Base-by-base conservation (phyloP, 192 early-diverging fungal species). In the Dissophora globulifera region DNA sequence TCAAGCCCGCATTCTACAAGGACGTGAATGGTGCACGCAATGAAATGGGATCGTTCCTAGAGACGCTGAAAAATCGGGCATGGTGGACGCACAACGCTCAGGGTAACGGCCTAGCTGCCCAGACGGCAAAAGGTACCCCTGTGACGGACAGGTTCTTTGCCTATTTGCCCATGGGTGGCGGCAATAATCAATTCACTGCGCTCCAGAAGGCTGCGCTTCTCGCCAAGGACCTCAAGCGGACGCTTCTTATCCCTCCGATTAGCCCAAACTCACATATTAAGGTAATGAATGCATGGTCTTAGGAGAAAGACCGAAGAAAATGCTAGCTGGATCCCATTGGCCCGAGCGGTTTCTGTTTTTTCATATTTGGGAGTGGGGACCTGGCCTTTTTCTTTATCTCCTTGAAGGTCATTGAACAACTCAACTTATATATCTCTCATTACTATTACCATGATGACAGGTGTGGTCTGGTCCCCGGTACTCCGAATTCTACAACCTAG, bases 181-280 rank as follows among this genome's bases (percentile, higher is more conserved):
- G 72, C 3, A 76, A 76, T 52, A 76, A 76, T 47, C 72, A 76
- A 47, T 76, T 76, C 38, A 62, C 72, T 1, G 60, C 72, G 0
- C 58, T 76, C 3, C 63, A 76, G 27, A 66, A 56, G 38, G 72
- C 72, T 15, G 72, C 72, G 2, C 26, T 76, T 4, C 27, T 76
- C 33, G 72, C 72, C 31, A 76, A 76, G 50, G 72, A 76, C 46
- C 72, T 76, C n/a, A 59, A 59, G 3, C 57, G 72, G 16, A 76
- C 72, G 2, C n/a, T 76, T 32, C 45, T 76, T 38, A 58, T 76
- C 35, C 72, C 72, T 15, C 63, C 72, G 8, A 61, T 76, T 47
- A 60, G 57, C 20, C 72, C 72, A 6, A 76, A 51, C 30, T 76
- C 72, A 7, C 72, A 76, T 50, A 76, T 76, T 58, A 76, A 76